Evolutionary conservation across 805 yeast species (phyloP), one percentile per base, ranked within the genome.

Genomic region (Saturnispora zaruensis): DNA sequence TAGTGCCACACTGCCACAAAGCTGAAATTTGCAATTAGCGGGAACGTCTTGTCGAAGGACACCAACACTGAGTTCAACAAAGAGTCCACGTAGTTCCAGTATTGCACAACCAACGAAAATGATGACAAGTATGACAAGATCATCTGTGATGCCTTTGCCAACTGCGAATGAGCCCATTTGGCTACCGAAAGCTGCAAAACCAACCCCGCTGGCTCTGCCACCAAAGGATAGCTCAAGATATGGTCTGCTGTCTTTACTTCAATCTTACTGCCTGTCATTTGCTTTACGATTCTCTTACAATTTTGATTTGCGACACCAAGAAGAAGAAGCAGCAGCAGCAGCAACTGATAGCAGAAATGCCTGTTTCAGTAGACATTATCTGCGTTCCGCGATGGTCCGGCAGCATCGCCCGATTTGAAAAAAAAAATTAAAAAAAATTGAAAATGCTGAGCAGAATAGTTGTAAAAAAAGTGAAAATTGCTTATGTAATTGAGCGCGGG

Each of bases 191-290:
- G 56, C 14, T 51, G 49, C 13, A 53, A 46, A 5, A 59, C 42
- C 14, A 51, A 55, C 4, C 50, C 44, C 41, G 53, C 43, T 14
- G 58, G 36, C 21, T 66, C 70, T 6, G 57, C 48, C 42, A 65
- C 57, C 5, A 65, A 38, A 6, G 71, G 70, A 46, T 68, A 68
- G 5, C 56, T 55, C 46, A 53, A 54, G 42, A 68, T 36, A 50
- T 67, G 71, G n/a, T 46, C 37, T 51, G 57, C 49, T 18, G 43
- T 34, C 32, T 44, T 33, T n/a, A 44, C 41, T 36, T 36, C 40
- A 9, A 36, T 18, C 23, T 36, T 36, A 28, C 32, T 28, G 11
- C 23, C 9, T 36, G 40, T 21, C 36, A 44, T 24, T 32, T 8
- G 9, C 13, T 36, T 3, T 20, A n/a, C 18, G 6, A 24, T 14